Evolutionary conservation across 495 filamentous ascomycete genomes (phyloP), one percentile per base, ranked within the genome.

Genomic region (Aspergillus biplanus): DNA sequence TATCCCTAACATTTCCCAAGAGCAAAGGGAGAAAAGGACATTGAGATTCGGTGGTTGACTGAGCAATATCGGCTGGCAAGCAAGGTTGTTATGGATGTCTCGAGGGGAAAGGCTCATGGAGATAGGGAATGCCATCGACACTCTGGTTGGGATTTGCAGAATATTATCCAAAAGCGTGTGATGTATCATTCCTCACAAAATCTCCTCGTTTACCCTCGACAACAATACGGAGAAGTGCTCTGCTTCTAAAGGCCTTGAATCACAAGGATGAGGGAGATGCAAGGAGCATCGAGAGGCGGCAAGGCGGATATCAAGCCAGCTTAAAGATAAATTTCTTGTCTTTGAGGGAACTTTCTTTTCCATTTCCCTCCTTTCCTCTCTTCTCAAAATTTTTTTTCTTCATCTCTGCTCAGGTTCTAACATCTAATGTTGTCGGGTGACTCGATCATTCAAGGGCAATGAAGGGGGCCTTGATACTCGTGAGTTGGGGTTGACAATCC

Each of bases 221-320:
- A 13, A 58, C 12, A 16, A 42, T 7, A 21, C n/a, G n/a, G n/a
- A n/a, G n/a, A n/a, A n/a, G 15, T 47, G 34, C 21, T 47, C 31
- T 44, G 13, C 16, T 13, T 39, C 16, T 44, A 18, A 35, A 57
- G 27, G 34, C 34, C 21, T 21, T 21, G 48, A 33, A 33, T 13
- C 15, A 13, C 52, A 16, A 34, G 52, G 34, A 55, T 55, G 32
- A 55, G 27, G 32, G 31, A 55, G 6, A 63, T 57, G 61, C 61
- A 63, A 63, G 61, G 61, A 63, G 53, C 61, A 44, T 42, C 32
- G 33, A 58, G 32, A 44, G 61, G 53, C 54, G 52, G 61, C 54
- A 57, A 52, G 61, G 53, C 33, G 33, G 44, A 33, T 18, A 35
- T 32, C 4, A 39, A 56, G 21, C 21, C 21, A 27, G 21, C 21